Conservation (phyloP, 345 rosid species). For the Dovyalis caffra region DNA sequence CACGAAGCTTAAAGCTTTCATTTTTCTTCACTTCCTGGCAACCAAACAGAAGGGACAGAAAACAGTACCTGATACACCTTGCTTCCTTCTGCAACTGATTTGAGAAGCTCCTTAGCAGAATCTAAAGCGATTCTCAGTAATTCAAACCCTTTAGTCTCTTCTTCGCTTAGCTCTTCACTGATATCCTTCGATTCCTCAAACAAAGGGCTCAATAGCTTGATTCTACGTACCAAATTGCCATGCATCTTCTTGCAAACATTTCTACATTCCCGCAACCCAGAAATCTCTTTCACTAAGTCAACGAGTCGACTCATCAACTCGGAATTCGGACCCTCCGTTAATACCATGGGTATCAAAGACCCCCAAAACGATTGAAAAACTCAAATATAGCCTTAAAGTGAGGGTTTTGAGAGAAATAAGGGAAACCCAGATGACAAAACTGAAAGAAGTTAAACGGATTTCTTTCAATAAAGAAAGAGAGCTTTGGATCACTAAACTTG, state of each 20-base stretch:
- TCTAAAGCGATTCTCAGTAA: conserved; percentile 49
- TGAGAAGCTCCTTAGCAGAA: conserved; percentile 62
- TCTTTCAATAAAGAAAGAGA: background rate
- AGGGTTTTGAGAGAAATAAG: background rate
- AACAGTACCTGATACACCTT: conserved; percentile 69
- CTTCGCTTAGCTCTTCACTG: conserved; percentile 34
- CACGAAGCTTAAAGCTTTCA: background rate
- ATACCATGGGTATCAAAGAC: conserved; percentile 26
- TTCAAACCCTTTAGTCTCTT: conserved; percentile 54
- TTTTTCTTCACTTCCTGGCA: conserved; percentile 4
- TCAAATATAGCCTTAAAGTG: background rate
- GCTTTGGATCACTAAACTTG: background rate
- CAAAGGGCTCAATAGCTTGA: conserved; percentile 91
- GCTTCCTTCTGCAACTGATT: conserved; percentile 66
- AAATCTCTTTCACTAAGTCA: conserved; percentile 63
- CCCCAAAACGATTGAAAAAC: background rate
- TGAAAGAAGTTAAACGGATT: conserved; percentile 5
- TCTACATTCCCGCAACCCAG: conserved; percentile 57
- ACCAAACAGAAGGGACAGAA: conserved; percentile 21
- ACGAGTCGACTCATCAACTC: conserved; percentile 47
- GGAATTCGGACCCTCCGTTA: conserved; percentile 31
- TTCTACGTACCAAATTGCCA: conserved; percentile 79
- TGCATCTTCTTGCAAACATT: conserved; percentile 62
- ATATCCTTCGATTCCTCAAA: conserved; percentile 79
- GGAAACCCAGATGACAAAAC: conserved; percentile 22